These are phyloP conservation scores for Yueomyces sp. DNA, from an alignment of 805 yeast genomes.

Conservation along the genomic window DNA sequence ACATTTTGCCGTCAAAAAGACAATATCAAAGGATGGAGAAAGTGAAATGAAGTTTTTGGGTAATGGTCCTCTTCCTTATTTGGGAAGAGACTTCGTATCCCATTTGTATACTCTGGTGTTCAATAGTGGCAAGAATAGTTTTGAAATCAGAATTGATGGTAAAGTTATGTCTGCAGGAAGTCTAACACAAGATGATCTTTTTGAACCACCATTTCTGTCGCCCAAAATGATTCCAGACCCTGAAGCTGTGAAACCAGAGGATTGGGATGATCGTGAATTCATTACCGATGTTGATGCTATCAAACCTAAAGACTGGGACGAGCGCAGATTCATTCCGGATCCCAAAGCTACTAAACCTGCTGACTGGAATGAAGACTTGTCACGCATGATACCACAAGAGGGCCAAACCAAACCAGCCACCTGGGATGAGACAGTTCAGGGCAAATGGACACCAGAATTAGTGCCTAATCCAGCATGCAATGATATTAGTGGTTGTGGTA, in stretches of 20 bases:
- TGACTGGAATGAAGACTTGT: slow-evolving; percentile 63
- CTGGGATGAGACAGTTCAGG: slow-evolving; percentile 89
- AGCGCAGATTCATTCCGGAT: slow-evolving; percentile 58
- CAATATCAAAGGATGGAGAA: slow-evolving; percentile 38
- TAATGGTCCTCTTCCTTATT: slow-evolving; percentile 45
- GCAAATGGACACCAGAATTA: slow-evolving; percentile 65
- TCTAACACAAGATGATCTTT: slow-evolving; percentile 36
- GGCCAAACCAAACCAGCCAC: slow-evolving; percentile 51
- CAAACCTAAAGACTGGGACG: slow-evolving; percentile 85
- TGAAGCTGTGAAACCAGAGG: slow-evolving; percentile 51
- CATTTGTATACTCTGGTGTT: slow-evolving; percentile 68
- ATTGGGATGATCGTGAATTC: slow-evolving; percentile 63
- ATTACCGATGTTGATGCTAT: slow-evolving; percentile 57
- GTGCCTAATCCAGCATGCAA: slow-evolving; percentile 65
- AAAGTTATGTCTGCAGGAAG: slow-evolving; percentile 58
- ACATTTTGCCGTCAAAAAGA: slow-evolving; percentile 57
- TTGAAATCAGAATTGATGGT: slow-evolving; percentile 77
- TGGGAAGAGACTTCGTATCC: slow-evolving; percentile 41
- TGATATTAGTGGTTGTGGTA: slow-evolving; percentile 58
- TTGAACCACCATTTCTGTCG: slow-evolving; percentile 57
- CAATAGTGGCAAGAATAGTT: slow-evolving; percentile 42
- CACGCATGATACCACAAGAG: slow-evolving; percentile 53
- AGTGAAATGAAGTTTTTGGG: slow-evolving; percentile 57
- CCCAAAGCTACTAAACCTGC: slow-evolving; percentile 56
- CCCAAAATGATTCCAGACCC: slow-evolving; percentile 49